Conservation (phyloP, 2,329 filamentous ascomycete genomes). For the Mariannaea sp. region DNA sequence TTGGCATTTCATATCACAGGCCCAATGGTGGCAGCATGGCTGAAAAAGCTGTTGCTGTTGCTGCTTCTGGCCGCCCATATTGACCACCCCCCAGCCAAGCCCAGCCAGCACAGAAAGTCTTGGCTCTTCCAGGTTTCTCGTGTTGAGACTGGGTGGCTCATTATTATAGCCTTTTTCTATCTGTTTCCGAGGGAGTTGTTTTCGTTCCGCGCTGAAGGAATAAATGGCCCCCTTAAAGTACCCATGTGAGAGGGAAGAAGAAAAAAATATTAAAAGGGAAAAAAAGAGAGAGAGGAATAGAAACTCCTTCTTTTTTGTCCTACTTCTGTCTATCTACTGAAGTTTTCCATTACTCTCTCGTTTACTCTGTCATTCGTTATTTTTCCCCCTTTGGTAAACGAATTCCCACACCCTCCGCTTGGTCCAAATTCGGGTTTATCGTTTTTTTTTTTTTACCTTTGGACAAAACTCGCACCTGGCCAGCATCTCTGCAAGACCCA, state of each 20-base stretch:
- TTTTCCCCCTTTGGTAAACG: too few species aligned
- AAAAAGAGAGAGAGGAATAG: too few species aligned
- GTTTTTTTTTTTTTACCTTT: background rate
- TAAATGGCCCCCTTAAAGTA: slow-evolving; percentile 23
- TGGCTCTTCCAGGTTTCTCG: slow-evolving; percentile 25
- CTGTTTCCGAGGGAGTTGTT: background rate
- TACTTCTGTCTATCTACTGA: slow-evolving; percentile 14
- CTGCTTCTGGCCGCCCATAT: slow-evolving; percentile 13
- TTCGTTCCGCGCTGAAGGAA: slow-evolving; percentile 5
- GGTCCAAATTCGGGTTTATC: too few species aligned
- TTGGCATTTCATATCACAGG: background rate
- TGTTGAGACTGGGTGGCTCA: slow-evolving; percentile 26
- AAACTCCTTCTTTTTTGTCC: slow-evolving; percentile 16
- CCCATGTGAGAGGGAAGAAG: slow-evolving; percentile 32
- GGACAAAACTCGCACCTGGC: too few species aligned
- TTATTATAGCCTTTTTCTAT: slow-evolving; percentile 6
- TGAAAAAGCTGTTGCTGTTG: slow-evolving; percentile 11
- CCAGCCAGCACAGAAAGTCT: slow-evolving; percentile 13
- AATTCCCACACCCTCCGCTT: too few species aligned
- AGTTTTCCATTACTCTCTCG: slow-evolving; percentile 13
- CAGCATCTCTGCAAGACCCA: background rate
- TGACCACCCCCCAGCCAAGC: slow-evolving; percentile 10
- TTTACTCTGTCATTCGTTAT: slow-evolving; percentile 25
- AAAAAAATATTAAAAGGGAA: too few species aligned
- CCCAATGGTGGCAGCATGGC: slow-evolving; percentile 7